Evolutionary conservation across 1,284 basidiomycete genomes (phyloP), one percentile per base, ranked within the genome.

Genomic region (Paramarasmius palmivorus): DNA sequence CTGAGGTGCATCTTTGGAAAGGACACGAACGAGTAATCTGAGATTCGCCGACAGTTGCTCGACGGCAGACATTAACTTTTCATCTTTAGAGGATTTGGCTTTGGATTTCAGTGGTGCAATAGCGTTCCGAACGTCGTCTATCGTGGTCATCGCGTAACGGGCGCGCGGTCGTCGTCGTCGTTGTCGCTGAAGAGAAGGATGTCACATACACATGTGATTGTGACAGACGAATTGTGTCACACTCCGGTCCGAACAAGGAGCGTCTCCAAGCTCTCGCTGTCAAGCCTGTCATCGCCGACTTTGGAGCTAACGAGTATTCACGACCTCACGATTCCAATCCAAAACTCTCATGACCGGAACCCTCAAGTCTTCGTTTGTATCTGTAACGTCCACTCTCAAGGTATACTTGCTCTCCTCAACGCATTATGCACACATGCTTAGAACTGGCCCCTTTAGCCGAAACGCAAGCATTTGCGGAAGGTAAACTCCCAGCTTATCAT

Each of bases 401-500:
- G 75, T n/a, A n/a, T n/a, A n/a, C n/a, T 74, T 53, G 55, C 39
- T 26, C 25, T 44, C n/a, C 29, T 20, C 39, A 34, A 49, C 73
- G 72, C 61, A 71, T 45, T 65, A 73, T 10, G 67, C 61, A 23
- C 25, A 22, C 20, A 9, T 25, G 9, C 44, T 38, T 19, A 32
- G 8, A 20, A 19, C 29, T 22, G n/a, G 34, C 4, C 10, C 14
- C 36, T n/a, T 29, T 37, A 57, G 55, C 55, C 55, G 17, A 75
- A 72, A 57, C 68, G 78, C 52, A 72, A 68, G 53, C 63, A 77
- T 66, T 57, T 81, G 53, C 72, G 78, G 61, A 78, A 75, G 66
- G 78, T 76, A 54, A 35, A 49, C 40, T 12, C 22, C 40, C 20
- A 14, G 20, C 39, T 35, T 12, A 20, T 15, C 40, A 22, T 14